These are phyloP conservation scores for Xylaria sp. DNA, from an alignment of 2,329 filamentous ascomycete species.

Conservation along the genomic window DNA sequence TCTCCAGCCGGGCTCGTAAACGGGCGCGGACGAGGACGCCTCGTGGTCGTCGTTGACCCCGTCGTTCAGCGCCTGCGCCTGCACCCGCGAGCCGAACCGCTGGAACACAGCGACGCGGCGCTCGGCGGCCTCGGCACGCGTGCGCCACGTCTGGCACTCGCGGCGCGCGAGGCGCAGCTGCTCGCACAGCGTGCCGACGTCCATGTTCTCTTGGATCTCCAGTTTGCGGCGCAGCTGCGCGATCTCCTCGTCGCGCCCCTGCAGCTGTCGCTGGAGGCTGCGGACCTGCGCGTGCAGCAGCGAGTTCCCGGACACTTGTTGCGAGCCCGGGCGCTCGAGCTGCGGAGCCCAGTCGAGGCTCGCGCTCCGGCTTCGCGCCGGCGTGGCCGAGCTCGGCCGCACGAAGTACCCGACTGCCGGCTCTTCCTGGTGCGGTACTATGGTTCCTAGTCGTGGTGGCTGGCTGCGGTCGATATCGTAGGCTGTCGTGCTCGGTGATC, in stretches of 20 bases:
- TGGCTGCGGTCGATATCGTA: slow-evolving; percentile 27
- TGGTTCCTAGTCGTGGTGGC: slow-evolving; percentile 46
- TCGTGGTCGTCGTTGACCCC: not conserved
- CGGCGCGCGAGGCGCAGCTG: slow-evolving; percentile 51
- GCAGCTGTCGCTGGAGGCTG: slow-evolving; percentile 54
- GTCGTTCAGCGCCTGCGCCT: slow-evolving; percentile 20
- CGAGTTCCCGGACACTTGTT: slow-evolving; percentile 36
- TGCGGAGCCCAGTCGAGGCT: not conserved
- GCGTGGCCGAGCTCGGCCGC: slow-evolving; percentile 37
- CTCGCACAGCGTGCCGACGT: slow-evolving; percentile 54
- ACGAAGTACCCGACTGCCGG: slow-evolving; percentile 49
- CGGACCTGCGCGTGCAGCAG: slow-evolving; percentile 56
- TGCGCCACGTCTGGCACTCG: slow-evolving; percentile 57
- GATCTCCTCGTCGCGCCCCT: slow-evolving; percentile 52
- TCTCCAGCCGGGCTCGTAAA: no score
- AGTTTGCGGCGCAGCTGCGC: slow-evolving; percentile 52
- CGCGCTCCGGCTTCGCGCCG: slow-evolving; percentile 10
- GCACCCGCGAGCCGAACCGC: slow-evolving; percentile 44
- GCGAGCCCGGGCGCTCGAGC: not conserved
- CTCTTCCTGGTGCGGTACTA: slow-evolving; percentile 45
- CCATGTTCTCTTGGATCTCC: slow-evolving; percentile 50
- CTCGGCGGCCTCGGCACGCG: slow-evolving; percentile 62
- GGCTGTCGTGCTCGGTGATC: slow-evolving; percentile 18
- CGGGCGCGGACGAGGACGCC: no score
- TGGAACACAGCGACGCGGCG: slow-evolving; percentile 55